These are phyloP conservation scores for Rubia occidens DNA, from an alignment of 305 asterid genomes.

Conservation along the genomic window DNA sequence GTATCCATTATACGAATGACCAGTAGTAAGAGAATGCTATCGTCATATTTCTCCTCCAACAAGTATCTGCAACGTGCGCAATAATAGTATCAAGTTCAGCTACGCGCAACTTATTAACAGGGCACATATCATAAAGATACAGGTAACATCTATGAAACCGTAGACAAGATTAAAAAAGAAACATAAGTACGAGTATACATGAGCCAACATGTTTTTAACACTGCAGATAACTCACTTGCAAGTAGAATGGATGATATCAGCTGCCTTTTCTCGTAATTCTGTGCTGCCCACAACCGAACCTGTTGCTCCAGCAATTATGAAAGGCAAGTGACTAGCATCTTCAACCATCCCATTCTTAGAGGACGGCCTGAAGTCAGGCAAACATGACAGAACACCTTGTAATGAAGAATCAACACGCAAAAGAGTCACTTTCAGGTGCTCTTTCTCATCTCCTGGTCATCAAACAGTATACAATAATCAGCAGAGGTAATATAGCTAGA, in stretches of 20 bases:
- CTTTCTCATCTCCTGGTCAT: slow-evolving; percentile 85
- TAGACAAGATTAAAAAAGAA: not conserved
- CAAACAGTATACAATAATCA: slow-evolving; percentile 28
- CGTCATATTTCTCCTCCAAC: slow-evolving; percentile 91
- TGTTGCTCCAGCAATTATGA: slow-evolving; percentile 90
- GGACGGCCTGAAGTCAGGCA: slow-evolving; percentile 94
- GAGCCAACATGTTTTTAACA: not conserved
- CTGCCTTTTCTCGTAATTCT: slow-evolving; percentile 80
- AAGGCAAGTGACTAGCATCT: slow-evolving; percentile 46
- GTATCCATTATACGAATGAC: slow-evolving; percentile 90
- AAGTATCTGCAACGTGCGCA: slow-evolving; percentile 54
- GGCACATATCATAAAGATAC: not conserved
- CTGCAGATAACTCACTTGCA: slow-evolving; percentile 45
- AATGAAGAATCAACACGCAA: slow-evolving; percentile 93
- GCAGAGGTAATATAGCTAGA: slow-evolving; percentile 8
- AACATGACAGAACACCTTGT: slow-evolving; percentile 94
- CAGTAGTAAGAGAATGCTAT: slow-evolving; percentile 84
- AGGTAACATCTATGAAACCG: slow-evolving; percentile 8
- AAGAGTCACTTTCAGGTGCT: slow-evolving; percentile 98
- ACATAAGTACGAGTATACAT: not conserved
- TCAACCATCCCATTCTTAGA: slow-evolving; percentile 56
- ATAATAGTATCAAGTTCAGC: slow-evolving; percentile 22
- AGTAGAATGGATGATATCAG: slow-evolving; percentile 72
- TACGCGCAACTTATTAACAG: slow-evolving; percentile 9
- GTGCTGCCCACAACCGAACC: slow-evolving; percentile 83